Evolutionary conservation across 2,329 filamentous ascomycete genomes (phyloP).

Genomic region (Cladosporium phlei): DNA sequence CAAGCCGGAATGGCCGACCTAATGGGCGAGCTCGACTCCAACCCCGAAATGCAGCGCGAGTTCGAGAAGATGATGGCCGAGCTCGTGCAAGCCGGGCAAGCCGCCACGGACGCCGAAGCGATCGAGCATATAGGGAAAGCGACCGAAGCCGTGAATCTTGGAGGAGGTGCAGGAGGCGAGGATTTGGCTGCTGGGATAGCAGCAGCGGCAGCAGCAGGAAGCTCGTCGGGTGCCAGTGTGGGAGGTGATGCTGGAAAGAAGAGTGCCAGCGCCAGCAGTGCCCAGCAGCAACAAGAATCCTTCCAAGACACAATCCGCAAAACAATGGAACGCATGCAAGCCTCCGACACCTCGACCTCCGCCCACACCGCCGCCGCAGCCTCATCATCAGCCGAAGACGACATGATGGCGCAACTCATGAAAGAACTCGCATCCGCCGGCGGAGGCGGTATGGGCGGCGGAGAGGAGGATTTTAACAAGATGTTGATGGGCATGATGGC

Average conservation of each 20-base stretch:
- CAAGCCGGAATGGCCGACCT: conserved; percentile 85
- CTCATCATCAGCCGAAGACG: conserved; percentile 55
- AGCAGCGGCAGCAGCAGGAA: not conserved
- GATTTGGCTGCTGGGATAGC: not conserved
- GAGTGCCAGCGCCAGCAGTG: conserved; percentile 8
- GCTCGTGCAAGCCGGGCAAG: conserved; percentile 51
- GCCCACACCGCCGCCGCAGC: conserved; percentile 61
- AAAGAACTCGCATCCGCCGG: conserved; percentile 71
- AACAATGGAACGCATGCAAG: conserved; percentile 95
- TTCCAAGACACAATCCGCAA: conserved; percentile 91
- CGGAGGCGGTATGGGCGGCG: conserved; percentile 58
- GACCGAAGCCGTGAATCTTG: conserved; percentile 25
- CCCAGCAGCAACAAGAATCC: conserved; percentile 49
- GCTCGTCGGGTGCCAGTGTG: too few relatives aligned
- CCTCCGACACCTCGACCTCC: conserved; percentile 78
- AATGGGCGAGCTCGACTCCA: conserved; percentile 61
- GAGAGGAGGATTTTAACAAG: conserved; percentile 85
- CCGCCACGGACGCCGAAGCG: conserved; percentile 30
- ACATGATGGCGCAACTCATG: conserved; percentile 86
- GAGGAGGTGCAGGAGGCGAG: not conserved
- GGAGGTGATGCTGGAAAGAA: too few relatives aligned
- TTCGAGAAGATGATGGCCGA: conserved; percentile 53
- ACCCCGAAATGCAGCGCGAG: conserved; percentile 67
- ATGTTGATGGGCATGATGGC: conserved; percentile 99
- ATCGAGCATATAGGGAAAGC: conserved; percentile 30